Evolutionary conservation across 2,329 filamentous ascomycete species (phyloP), one percentile per base, ranked within the genome.

Genomic region (Phialophora macrospora): DNA sequence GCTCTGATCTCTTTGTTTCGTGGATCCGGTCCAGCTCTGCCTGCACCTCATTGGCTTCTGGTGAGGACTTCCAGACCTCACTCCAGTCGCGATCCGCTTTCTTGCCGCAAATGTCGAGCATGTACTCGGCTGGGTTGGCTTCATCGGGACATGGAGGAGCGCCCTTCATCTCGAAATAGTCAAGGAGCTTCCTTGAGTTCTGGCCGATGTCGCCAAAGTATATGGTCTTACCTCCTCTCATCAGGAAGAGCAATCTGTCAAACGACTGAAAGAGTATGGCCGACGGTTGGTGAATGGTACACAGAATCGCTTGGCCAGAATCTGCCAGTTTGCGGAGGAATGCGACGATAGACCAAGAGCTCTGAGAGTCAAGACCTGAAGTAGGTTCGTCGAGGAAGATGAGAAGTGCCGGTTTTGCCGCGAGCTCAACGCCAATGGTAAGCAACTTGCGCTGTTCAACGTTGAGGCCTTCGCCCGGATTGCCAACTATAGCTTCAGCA

Each of bases 391-490:
- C 86, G 14, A 91, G 76, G 79, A 91, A 91, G 41, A 91, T 82
- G 0, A 90, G 78, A 0, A 90, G 81, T 20, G 83, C 85, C 0
- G 88, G 88, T 72, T 89, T 87, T 0, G 88, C 88, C 6, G 88
- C 88, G 1, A 91, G 83, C 76, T 98, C 94, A 24, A 97, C 93
- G 76, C 92, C 94, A 68, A 97, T 96, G 0, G 92, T 97, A 9
- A 97, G 83, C 70, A 92, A 88, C 75, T 88, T 88, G 8, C 86
- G 82, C 74, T 88, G 86, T 73, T 88, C 86, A 32, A 85, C 82
- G 66, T 85, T 85, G 60, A 85, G 75, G 75, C 83, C 93, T 80
- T 95, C 91, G 54, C 93, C 93, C 0, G 91, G 91, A 41, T 93
- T 88, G 81, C 93, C 93, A 62, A 97, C 91, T 46, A 97, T 85